Conservation (phyloP, 495 filamentous ascomycete species). For the Halenospora varia region DNA sequence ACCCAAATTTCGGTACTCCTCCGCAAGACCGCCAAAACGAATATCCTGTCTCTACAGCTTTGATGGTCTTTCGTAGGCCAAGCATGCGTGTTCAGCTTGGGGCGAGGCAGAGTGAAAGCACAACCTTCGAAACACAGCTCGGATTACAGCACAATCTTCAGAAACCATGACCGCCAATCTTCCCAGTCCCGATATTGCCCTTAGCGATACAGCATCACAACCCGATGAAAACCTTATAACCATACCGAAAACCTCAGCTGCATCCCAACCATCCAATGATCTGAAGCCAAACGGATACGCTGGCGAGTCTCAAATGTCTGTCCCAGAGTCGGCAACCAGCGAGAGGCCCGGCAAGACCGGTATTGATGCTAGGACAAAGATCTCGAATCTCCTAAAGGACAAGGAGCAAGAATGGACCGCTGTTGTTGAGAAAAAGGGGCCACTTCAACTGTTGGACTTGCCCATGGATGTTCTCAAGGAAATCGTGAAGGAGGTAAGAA, state of each 20-base stretch:
- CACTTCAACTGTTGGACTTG: conserved; percentile 67
- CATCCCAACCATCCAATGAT: conserved; percentile 12
- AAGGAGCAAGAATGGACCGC: conserved; percentile 39
- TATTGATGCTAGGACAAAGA: conserved; percentile 17
- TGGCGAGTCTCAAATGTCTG: conserved; percentile 6
- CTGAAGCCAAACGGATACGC: conserved; percentile 11
- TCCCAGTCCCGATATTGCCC: conserved; percentile 14
- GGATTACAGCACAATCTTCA: conserved; percentile 1
- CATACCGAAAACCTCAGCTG: conserved; percentile 20
- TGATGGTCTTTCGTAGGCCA: conserved; percentile 11
- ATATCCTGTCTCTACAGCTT: neutral
- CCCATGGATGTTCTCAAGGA: conserved; percentile 83
- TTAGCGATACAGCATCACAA: conserved; percentile 22
- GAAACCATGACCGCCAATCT: conserved; percentile 13
- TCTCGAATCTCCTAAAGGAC: conserved; percentile 32
- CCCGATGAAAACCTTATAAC: conserved; percentile 20
- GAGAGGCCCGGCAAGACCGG: conserved; percentile 8
- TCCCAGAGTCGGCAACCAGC: conserved; percentile 2
- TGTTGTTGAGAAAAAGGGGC: conserved; percentile 33
- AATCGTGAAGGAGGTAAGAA: conserved; percentile 78
- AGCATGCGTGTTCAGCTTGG: conserved; percentile 23
- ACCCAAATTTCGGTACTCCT: neutral
- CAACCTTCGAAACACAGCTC: conserved; percentile 15
- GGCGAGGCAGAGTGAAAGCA: conserved; percentile 20
- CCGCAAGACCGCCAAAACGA: neutral